A percentile compares a stretch with the other conserved stretches of the same genome.
These are phyloP conservation scores for Posidonia oceanica DNA, from an alignment of 116 monocot genomes.

Conservation along the genomic window DNA sequence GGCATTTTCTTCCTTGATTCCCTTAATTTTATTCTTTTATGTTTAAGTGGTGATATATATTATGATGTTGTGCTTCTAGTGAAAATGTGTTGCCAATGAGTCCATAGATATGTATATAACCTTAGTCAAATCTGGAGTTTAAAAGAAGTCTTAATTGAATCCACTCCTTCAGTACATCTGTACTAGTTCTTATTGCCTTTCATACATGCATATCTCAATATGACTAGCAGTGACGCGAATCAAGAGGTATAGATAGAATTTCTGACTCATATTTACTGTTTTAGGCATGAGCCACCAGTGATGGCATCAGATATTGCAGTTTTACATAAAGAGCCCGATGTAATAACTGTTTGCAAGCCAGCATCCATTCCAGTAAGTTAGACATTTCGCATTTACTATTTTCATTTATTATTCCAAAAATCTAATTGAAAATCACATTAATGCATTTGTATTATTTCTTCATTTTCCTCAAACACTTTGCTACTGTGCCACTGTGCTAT, in stretches of 20 bases:
- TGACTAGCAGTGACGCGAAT: background rate
- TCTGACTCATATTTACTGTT: constrained; percentile 8
- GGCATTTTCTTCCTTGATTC: background rate
- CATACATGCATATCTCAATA: background rate
- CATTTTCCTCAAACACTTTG: no score
- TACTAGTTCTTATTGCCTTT: background rate
- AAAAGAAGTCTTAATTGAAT: background rate
- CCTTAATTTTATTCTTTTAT: background rate
- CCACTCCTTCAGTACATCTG: background rate
- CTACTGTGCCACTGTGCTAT: no score
- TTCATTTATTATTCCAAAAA: background rate
- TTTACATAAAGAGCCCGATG: constrained; percentile 63
- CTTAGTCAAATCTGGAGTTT: no score
- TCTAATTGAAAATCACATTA: background rate
- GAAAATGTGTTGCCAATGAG: no score
- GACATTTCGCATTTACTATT: background rate
- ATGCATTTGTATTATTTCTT: no score
- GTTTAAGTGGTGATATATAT: background rate
- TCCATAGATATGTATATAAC: no score
- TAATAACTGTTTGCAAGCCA: constrained; percentile 86
- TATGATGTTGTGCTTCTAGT: no score
- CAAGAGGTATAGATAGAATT: background rate
- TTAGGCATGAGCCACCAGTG: constrained; percentile 95
- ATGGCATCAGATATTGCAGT: constrained; percentile 43
- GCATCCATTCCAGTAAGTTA: constrained; percentile 88